Evolutionary conservation across 176 grass and related monocot genomes (phyloP), one percentile per base, ranked within the genome.

Genomic region (Musa schizocarpa): DNA sequence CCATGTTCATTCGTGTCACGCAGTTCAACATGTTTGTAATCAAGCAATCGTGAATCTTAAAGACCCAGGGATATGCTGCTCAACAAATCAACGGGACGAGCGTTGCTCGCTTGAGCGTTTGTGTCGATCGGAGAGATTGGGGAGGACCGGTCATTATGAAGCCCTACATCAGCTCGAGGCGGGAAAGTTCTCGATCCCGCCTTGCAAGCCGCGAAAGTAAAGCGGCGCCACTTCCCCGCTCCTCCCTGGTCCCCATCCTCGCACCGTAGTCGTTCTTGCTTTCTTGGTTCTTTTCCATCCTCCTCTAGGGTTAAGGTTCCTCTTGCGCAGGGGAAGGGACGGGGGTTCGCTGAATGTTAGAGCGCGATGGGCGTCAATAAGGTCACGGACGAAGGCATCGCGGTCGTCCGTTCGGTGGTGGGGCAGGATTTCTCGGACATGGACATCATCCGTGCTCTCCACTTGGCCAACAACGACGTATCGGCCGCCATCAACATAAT

Each of bases 401-500:
- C 84, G 70, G 43, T 81, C 59, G 90, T 97, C 29, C 88, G 90
- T 23, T 85, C 88, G 2, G 94, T 97, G 58, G 88, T 97, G 62
- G 94, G 94, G 12, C 74, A 78, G 51, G 82, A 53, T 17, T 87
- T 82, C 75, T 78, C 87, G n/a, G 90, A 93, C 76, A 98, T 98
- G 82, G 88, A 98, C 78, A 91, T 98, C 69, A 93, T 98, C 69
- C 94, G 94, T 24, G 88, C 94, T 9, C 86, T 98, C 53, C 94
- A 93, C 80, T 77, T 93, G 90, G 86, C 90, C 75, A 83, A 87
- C 64, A 78, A 87, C 82, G 90, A 98, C 75, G 85, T 84, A 58
- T 81, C 90, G 64, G 87, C 89, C 61, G 90, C 94, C 80, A 98
- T 98, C 81, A 98, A 98, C 82, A 91, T 98, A 74, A 82, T 98